Base-by-base conservation (phyloP, 2,329 filamentous ascomycete species). In the Microcyclosporella mali region DNA sequence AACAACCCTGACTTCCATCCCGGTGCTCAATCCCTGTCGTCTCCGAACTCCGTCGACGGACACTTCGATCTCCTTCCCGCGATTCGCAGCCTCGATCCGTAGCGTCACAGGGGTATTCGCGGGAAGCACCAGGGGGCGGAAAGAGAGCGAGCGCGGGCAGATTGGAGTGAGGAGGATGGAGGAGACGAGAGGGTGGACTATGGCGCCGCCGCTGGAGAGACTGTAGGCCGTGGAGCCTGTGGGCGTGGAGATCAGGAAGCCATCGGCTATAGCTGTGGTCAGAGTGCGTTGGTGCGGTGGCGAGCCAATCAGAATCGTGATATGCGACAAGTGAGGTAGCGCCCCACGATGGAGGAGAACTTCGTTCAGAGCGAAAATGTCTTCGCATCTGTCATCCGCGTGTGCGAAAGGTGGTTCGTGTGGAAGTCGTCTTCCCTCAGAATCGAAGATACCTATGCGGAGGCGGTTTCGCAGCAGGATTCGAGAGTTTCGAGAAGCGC, bases 171-270 rank as follows among this genome's bases (percentile, higher is more conserved):
- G 78, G 18, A 95, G 78, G 11, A 97, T 75, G 1, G 86, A 87
- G 29, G 86, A 84, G 2, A 97, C 90, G 2, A 95, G 75, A 0
- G 92, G 92, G 63, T 98, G 92, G 31, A 97, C 85, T 55, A 98
- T 97, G 55, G 84, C 86, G 1, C 92, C 92, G 2, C 92, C 92
- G 2, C 84, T 85, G 52, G 85, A 92, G n/a, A 98, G 75, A 46
- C 85, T 92, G 70, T 98, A 98, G 0, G 92, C 92, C 0, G 92
- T 98, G 31, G 86, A 94, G 2, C 92, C 92, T 0, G 92, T 98
- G 0, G 92, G 92, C 0, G 90, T 95, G 50, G 85, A 88, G 45
- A 97, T 81, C 33, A 97, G 84, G 65, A 98, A 94, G 38, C 92
- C 92, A 63, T 98, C 92, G 1, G 89, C 90, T 10, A 94, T 89